Conservation (phyloP, 2,329 filamentous ascomycete species). For the Aspergillus carbonarius region DNA sequence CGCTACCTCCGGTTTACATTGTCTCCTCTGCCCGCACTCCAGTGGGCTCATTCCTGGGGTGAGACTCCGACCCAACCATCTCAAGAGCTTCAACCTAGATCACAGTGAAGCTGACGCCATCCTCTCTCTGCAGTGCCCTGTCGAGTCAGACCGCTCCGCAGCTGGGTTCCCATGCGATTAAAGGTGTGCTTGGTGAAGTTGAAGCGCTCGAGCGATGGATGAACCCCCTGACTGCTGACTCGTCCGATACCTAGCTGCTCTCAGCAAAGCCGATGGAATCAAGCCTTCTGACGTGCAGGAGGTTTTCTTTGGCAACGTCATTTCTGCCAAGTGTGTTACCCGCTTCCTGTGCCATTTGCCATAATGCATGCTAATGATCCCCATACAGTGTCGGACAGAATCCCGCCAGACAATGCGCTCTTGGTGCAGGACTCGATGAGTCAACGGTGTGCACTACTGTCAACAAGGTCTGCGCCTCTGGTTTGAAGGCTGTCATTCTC, state of each 20-base stretch:
- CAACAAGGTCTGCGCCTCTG: constrained; percentile 98
- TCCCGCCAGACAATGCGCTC: constrained; percentile 89
- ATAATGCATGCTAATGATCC: constrained; percentile 15
- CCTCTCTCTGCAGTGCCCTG: constrained; percentile 64
- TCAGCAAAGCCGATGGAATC: constrained; percentile 81
- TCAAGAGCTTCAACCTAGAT: neutral
- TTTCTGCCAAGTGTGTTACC: constrained; percentile 79
- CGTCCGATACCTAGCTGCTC: constrained; percentile 56
- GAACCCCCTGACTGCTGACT: constrained; percentile 13
- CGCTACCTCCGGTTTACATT: constrained; percentile 88
- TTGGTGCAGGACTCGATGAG: constrained; percentile 80
- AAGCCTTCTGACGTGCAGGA: constrained; percentile 90
- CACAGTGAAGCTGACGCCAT: neutral
- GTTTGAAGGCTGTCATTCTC: constrained; percentile 89
- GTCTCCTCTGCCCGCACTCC: constrained; percentile 89
- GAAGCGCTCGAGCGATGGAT: neutral
- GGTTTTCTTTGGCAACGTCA: constrained; percentile 97
- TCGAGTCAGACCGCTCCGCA: constrained; percentile 83
- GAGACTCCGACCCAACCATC: constrained; percentile 34
- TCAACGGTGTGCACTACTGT: constrained; percentile 84
- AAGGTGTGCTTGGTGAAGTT: constrained; percentile 58
- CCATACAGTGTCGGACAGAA: constrained; percentile 80
- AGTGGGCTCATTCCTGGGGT: constrained; percentile 93
- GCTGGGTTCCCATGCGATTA: constrained; percentile 88
- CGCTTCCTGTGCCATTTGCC: neutral